Conservation (phyloP, 176 grass and related monocot genomes). For the Eleusine coracana region DNA sequence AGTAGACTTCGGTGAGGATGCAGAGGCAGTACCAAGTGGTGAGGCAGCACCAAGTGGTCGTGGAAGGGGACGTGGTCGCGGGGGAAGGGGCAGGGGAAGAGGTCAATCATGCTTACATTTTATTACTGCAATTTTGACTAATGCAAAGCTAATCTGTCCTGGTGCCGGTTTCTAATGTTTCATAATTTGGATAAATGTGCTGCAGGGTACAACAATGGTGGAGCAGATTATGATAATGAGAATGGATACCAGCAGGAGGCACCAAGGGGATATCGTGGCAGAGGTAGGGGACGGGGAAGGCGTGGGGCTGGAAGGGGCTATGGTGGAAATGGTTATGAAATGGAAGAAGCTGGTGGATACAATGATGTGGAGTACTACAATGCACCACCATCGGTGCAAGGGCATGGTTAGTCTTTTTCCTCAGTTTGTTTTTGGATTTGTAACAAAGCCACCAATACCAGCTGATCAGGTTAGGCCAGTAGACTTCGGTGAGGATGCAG, state of each 20-base stretch:
- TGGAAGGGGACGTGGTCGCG: slow-evolving; percentile 53
- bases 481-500: slow-evolving; percentile 57
- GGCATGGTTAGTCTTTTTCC: slow-evolving; percentile 46
- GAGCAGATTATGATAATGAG: slow-evolving; percentile 44
- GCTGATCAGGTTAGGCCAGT: slow-evolving; percentile 68
- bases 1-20: slow-evolving; percentile 56
- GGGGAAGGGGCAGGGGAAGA: slow-evolving; percentile 62
- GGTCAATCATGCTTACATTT: slow-evolving; percentile 42
- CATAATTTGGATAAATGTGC: slow-evolving; percentile 25
- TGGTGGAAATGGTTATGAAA: slow-evolving; percentile 34
- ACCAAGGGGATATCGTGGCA: slow-evolving; percentile 44
- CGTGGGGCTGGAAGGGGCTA: slow-evolving; percentile 52
- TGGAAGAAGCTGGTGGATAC: slow-evolving; percentile 54
- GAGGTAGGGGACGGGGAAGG: slow-evolving; percentile 50
- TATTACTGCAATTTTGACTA: not conserved
- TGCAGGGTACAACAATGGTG: slow-evolving; percentile 52
- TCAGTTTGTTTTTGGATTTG: not conserved
- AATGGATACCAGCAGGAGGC: slow-evolving; percentile 32
- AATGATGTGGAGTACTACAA: slow-evolving; percentile 39
- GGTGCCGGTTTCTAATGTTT: slow-evolving; percentile 18
- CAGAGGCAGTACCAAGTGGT: slow-evolving; percentile 37
- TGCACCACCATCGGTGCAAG: slow-evolving; percentile 47
- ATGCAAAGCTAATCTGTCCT: slow-evolving; percentile 1
- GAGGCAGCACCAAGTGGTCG: slow-evolving; percentile 47
- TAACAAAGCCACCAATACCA: slow-evolving; percentile 56